phyloP scores from a whole-genome alignment of 108 stramenopile genomes.

The Skeletonema marinoi region DNA sequence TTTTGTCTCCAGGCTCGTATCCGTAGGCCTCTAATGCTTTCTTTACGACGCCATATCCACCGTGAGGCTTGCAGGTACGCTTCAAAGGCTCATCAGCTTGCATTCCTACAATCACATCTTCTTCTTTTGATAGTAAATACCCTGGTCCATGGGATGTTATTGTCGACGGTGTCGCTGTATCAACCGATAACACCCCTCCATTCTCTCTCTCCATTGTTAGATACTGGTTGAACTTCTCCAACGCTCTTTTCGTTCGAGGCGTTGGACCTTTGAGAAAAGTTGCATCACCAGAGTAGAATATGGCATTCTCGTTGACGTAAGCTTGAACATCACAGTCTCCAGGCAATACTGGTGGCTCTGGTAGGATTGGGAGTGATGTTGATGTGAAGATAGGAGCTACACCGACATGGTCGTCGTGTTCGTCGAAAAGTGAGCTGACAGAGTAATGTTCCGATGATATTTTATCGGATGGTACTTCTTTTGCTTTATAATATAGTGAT shows the following conservation, averaged over 20 bases:
- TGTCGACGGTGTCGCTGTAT: constrained; percentile 56
- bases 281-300: constrained; percentile 56
- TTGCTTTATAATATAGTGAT: background rate
- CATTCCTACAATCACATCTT: constrained; percentile 66
- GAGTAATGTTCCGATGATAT: background rate
- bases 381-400: background rate
- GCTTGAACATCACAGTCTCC: constrained; percentile 70
- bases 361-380: background rate
- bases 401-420: background rate
- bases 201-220: constrained; percentile 55
- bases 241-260: constrained; percentile 50
- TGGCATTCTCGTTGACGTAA: constrained; percentile 46
- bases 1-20: constrained; percentile 51
- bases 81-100: constrained; percentile 69
- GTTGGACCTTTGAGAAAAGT: constrained; percentile 59
- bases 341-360: constrained; percentile 40
- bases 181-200: constrained; percentile 61
- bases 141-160: constrained; percentile 69
- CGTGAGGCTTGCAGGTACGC: constrained; percentile 68
- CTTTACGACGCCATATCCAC: constrained; percentile 58
- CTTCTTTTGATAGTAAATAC: constrained; percentile 60
- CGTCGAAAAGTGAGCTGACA: background rate
- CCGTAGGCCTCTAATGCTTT: constrained; percentile 63
- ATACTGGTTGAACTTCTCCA: constrained; percentile 49
- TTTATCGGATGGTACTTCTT: background rate